Evolutionary conservation across 2,329 filamentous ascomycete genomes (phyloP).

Genomic region (Simplicillium sp.): DNA sequence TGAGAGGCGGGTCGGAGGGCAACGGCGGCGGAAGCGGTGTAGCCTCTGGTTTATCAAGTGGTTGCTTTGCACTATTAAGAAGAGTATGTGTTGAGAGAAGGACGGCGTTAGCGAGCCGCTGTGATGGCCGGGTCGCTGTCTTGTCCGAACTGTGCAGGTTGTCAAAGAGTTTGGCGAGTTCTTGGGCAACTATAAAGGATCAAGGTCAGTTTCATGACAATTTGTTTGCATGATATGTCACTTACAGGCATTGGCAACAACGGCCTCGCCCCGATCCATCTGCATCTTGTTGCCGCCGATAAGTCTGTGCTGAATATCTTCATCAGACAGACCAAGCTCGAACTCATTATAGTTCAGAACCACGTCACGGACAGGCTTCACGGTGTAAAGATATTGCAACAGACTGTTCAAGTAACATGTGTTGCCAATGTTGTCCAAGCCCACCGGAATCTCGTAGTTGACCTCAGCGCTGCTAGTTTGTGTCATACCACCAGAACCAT

Average conservation of each 20-base stretch:
- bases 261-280: constrained; percentile 47
- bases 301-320: constrained; percentile 53
- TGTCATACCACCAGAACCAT: constrained; percentile 7
- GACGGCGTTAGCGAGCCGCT: constrained; percentile 71
- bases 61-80: constrained; percentile 19
- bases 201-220: constrained; percentile 29
- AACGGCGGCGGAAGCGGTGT: constrained; percentile 34
- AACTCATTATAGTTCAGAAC: constrained; percentile 67
- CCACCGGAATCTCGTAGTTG: constrained; percentile 60
- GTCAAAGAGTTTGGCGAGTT: constrained; percentile 61
- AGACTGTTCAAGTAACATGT: constrained; percentile 98
- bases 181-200: constrained; percentile 53
- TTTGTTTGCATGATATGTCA: constrained; percentile 30
- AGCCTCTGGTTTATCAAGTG: constrained; percentile 11
- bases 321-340: constrained; percentile 57
- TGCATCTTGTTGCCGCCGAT: constrained; percentile 59
- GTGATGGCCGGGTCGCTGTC: constrained; percentile 58
- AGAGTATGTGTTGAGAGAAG: constrained; percentile 45
- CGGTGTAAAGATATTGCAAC: constrained; percentile 88
- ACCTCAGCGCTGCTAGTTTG: constrained; percentile 10
- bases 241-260: constrained; percentile 65
- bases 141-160: constrained; percentile 56
- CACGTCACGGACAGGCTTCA: constrained; percentile 71
- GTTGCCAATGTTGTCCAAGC: constrained; percentile 88
- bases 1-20: constrained; percentile 35